Conservation (phyloP, 495 filamentous ascomycete species). For the Talaromyces thailandensis region DNA sequence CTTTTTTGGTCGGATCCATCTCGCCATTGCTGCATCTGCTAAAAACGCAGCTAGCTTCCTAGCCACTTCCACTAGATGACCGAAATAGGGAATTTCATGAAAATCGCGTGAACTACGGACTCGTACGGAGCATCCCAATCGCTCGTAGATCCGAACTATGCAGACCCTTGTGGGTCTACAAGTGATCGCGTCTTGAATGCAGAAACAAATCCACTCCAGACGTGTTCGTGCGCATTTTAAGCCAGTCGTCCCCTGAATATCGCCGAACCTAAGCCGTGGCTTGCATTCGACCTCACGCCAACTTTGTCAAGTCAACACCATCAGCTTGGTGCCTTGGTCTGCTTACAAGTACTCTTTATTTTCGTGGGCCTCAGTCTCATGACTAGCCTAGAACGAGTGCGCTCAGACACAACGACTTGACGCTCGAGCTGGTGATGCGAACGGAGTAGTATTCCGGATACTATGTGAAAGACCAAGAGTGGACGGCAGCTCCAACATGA, state of each 20-base stretch:
- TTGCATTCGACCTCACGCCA: background rate
- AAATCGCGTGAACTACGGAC: background rate
- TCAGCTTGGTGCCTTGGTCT: background rate
- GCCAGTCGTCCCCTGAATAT: background rate
- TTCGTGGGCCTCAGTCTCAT: background rate
- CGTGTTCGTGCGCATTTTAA: background rate
- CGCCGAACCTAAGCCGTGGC: background rate
- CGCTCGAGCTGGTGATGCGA: background rate
- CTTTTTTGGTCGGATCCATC: background rate
- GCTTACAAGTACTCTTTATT: background rate
- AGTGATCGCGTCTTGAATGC: background rate
- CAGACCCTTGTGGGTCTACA: background rate
- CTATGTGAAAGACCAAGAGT: background rate
- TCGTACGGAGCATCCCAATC: background rate
- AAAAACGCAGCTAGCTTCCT: background rate
- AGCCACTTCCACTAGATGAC: background rate
- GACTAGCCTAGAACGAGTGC: background rate
- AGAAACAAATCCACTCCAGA: background rate
- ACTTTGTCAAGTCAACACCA: background rate
- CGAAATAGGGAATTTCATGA: background rate
- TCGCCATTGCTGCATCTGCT: background rate
- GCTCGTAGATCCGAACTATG: background rate
- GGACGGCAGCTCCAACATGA: background rate
- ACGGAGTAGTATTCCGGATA: background rate
- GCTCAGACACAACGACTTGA: background rate